A percentile compares a stretch with the other conserved stretches of the same genome.
phyloP scores from a whole-genome alignment of 208 protist genomes.

The Leishmania braziliensis region DNA sequence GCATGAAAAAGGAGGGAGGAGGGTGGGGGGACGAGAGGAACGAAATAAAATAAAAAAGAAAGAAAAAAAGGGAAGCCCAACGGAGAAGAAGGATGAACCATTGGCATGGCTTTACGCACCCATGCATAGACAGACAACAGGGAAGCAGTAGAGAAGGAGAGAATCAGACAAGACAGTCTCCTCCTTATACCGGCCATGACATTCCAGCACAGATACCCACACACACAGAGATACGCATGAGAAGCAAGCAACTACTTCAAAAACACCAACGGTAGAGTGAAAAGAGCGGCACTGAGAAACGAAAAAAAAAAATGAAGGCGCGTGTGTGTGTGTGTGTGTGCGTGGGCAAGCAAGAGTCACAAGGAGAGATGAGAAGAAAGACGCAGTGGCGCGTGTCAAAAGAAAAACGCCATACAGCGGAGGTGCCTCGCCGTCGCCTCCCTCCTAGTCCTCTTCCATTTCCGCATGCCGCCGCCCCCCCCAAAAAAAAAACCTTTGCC shows the following conservation, averaged over 20 bases:
- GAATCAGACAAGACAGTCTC: not conserved
- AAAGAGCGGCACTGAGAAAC: slow-evolving; percentile 8
- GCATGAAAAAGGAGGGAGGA: not conserved
- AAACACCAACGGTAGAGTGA: slow-evolving; percentile 11
- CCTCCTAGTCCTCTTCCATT: not conserved
- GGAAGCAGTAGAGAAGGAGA: not conserved
- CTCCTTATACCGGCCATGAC: too few species aligned
- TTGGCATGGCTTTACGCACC: not conserved
- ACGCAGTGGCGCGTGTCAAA: not conserved
- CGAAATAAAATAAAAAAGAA: slow-evolving; percentile 13
- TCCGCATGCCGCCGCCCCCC: not conserved
- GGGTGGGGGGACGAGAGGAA: slow-evolving; percentile 9
- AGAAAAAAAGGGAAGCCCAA: slow-evolving; percentile 13
- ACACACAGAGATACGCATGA: not conserved
- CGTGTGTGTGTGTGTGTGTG: not conserved
- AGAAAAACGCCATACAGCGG: not conserved
- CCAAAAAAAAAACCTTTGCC: not conserved
- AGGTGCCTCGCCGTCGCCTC: not conserved
- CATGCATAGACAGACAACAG: not conserved
- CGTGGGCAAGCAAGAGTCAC: not conserved
- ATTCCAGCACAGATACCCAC: too few species aligned
- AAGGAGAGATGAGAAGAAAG: slow-evolving; percentile 1
- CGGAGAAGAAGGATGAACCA: too few species aligned
- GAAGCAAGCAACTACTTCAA: not conserved
- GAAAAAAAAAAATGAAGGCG: not conserved